Percentiles rank a stretch among this genome's conserved stretches.
Conservation (phyloP, 805 yeast genomes). For the Lipomyces yamanashiensis region DNA sequence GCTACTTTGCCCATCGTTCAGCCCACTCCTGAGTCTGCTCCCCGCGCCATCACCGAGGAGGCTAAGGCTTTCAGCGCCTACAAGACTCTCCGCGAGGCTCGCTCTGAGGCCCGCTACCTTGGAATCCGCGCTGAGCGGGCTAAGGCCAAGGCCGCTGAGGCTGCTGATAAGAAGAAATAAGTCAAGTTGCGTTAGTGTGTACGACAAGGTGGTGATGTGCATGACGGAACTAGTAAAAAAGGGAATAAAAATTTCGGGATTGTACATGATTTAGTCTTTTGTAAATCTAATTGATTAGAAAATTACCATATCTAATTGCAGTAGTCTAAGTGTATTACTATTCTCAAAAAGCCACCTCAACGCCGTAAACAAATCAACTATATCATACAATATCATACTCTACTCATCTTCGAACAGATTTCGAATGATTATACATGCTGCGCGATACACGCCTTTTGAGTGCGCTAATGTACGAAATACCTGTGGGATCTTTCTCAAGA, state of each 20-base stretch:
- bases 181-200: constrained; percentile 27
- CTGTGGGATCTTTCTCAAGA: constrained; percentile 12
- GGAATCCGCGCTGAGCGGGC: constrained; percentile 99
- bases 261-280: constrained; percentile 18
- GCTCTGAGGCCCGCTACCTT: constrained; percentile 88
- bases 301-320: background rate
- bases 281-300: constrained; percentile 12
- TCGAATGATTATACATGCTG: constrained; percentile 22
- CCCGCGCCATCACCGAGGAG: constrained; percentile 81
- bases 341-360: too few relatives aligned
- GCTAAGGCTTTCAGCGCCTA: constrained; percentile 77
- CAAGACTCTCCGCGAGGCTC: constrained; percentile 94
- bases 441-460: constrained; percentile 23
- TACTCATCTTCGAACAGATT: constrained; percentile 13
- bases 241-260: constrained; percentile 18
- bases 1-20: constrained; percentile 92
- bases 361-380: background rate
- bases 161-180: constrained; percentile 98
- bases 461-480: constrained; percentile 21
- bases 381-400: background rate
- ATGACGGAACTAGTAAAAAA: constrained; percentile 6
- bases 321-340: too few relatives aligned
- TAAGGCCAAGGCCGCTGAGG: constrained; percentile 91
- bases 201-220: constrained; percentile 4
- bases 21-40: constrained; percentile 68